Conservation (phyloP, 148 eudicot species). For the Silene conica region DNA sequence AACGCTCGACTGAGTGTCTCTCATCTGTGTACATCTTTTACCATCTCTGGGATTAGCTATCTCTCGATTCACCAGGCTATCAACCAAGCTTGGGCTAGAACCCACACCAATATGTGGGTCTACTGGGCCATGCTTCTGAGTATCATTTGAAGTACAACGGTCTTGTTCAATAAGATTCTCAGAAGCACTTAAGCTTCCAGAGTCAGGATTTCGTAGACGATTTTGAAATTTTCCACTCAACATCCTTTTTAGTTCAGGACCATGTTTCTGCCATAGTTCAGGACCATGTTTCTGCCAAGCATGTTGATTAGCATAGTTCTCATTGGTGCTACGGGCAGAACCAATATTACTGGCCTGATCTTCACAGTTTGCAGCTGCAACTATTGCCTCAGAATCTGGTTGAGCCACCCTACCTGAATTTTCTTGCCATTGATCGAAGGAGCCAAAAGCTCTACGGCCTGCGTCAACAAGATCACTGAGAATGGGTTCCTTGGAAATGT, state of each 20-base stretch:
- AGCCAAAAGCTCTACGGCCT: conserved; percentile 5
- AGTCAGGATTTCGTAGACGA: neutral
- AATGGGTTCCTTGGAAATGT: conserved; percentile 10
- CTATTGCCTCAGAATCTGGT: conserved; percentile 5
- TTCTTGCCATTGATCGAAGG: neutral
- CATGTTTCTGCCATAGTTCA: conserved; percentile 19
- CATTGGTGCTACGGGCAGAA: conserved; percentile 16
- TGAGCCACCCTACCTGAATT: conserved; percentile 18
- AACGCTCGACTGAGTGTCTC: neutral
- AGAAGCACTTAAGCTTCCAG: conserved; percentile 1
- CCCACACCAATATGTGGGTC: neutral
- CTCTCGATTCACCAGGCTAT: conserved; percentile 10
- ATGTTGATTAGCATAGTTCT: conserved; percentile 10
- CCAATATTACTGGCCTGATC: conserved; percentile 14
- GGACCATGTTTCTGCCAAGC: conserved; percentile 19
- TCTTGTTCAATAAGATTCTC: conserved; percentile 16
- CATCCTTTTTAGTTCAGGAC: conserved; percentile 16
- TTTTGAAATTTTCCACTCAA: conserved; percentile 8
- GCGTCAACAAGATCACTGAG: conserved; percentile 12
- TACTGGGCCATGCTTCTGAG: conserved; percentile 4
- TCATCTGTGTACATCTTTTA: neutral
- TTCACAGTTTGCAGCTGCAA: conserved; percentile 10
- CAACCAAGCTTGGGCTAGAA: conserved; percentile 7
- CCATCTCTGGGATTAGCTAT: conserved; percentile 2
- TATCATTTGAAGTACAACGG: conserved; percentile 10